phyloP scores from a whole-genome alignment of 1,139 yeast genomes.

The Pichia sp. region DNA sequence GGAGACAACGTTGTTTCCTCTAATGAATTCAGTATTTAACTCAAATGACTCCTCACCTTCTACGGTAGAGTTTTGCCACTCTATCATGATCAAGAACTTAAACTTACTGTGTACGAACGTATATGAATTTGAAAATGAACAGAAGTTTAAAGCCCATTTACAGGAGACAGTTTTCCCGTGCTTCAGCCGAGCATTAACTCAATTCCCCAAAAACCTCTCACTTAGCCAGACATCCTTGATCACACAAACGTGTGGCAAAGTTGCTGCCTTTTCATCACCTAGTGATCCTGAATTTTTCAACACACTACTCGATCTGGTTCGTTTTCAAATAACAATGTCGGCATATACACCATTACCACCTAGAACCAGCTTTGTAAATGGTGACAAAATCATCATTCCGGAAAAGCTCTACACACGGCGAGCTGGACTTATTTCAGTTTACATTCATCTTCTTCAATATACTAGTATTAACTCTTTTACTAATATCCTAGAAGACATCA shows the following conservation, averaged over 20 bases:
- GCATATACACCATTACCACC: slow-evolving; percentile 17
- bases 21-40: slow-evolving; percentile 40
- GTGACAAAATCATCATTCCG: slow-evolving; percentile 36
- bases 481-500: slow-evolving; percentile 47
- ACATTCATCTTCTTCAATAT: slow-evolving; percentile 54
- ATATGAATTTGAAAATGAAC: neutral
- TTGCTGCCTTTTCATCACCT: neutral
- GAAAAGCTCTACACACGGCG: slow-evolving; percentile 8
- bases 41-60: slow-evolving; percentile 29
- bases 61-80: slow-evolving; percentile 58
- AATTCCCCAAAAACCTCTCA: slow-evolving; percentile 57
- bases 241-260: slow-evolving; percentile 6
- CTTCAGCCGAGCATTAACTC: slow-evolving; percentile 31
- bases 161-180: slow-evolving; percentile 7
- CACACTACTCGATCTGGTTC: slow-evolving; percentile 11
- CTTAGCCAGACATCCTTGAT: slow-evolving; percentile 40
- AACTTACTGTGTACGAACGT: neutral
- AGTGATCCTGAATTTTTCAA: neutral
- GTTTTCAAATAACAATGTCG: slow-evolving; percentile 7
- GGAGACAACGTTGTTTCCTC: slow-evolving; percentile 36
- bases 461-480: slow-evolving; percentile 42
- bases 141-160: slow-evolving; percentile 20
- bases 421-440: slow-evolving; percentile 46
- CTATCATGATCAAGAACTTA: slow-evolving; percentile 49
- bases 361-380: slow-evolving; percentile 32